phyloP scores from a whole-genome alignment of 1,284 basidiomycete species.

The Puccinia triticina region DNA sequence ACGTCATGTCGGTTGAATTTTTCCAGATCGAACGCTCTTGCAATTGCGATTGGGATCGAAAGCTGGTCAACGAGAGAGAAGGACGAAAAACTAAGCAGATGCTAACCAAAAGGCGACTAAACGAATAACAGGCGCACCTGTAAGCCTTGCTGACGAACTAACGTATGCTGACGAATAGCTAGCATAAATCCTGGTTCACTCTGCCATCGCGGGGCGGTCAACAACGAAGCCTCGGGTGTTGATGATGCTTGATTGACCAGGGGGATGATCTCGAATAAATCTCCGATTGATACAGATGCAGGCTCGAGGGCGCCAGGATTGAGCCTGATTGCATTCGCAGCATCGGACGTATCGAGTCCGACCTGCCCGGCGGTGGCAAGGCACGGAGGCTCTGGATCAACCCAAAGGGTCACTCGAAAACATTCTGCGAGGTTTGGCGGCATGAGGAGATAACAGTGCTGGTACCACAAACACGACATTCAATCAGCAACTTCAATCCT shows the following conservation, averaged over 20 bases:
- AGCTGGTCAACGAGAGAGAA: constrained; percentile 11
- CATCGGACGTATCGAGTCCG: constrained; percentile 43
- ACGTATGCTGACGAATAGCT: constrained; percentile 40
- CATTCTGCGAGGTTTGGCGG: constrained; percentile 16
- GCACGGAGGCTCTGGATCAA: constrained; percentile 47
- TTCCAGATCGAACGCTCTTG: constrained; percentile 49
- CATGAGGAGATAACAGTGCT: neutral
- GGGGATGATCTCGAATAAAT: constrained; percentile 50
- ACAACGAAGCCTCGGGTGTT: constrained; percentile 9
- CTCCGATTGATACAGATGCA: constrained; percentile 33
- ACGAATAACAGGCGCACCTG: constrained; percentile 21
- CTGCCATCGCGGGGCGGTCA: constrained; percentile 34
- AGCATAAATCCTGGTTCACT: constrained; percentile 45
- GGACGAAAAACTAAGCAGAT: neutral
- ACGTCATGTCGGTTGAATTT: constrained; percentile 46
- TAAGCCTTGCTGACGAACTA: constrained; percentile 41
- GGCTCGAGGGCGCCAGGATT: constrained; percentile 43
- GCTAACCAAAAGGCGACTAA: neutral
- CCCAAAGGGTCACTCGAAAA: constrained; percentile 51
- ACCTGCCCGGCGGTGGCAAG: constrained; percentile 3
- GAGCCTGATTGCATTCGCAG: constrained; percentile 41
- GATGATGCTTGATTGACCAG: constrained; percentile 29
- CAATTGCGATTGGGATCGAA: constrained; percentile 45
- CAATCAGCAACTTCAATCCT: neutral
- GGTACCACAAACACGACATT: neutral